Evolutionary conservation across 177 flowering plant genomes (phyloP).

Genomic region (Viscum album): DNA sequence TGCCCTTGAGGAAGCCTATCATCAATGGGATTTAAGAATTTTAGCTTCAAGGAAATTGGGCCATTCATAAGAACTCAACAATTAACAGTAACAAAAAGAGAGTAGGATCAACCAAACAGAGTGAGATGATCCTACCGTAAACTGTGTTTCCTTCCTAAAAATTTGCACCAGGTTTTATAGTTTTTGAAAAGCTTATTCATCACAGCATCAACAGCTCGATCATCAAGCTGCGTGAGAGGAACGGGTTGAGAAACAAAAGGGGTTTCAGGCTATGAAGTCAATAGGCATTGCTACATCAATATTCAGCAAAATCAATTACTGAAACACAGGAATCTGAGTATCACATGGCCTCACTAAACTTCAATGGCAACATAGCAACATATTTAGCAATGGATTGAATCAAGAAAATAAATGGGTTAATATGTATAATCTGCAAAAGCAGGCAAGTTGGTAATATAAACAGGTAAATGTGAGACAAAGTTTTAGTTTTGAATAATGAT

Average conservation of each 20-base stretch:
- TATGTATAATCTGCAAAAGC: too few relatives aligned
- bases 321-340: background rate
- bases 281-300: background rate
- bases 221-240: conserved; percentile 65
- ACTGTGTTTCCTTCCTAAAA: conserved; percentile 86
- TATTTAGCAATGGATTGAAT: too few relatives aligned
- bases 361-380: too few relatives aligned
- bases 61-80: conserved; percentile 1
- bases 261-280: background rate
- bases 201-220: conserved; percentile 79
- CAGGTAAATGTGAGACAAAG: background rate
- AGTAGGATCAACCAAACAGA: background rate
- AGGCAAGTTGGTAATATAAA: background rate
- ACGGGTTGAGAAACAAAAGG: conserved; percentile 3
- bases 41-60: background rate
- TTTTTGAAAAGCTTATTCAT: conserved; percentile 85
- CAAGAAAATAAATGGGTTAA: too few relatives aligned
- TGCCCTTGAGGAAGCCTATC: conserved; percentile 76
- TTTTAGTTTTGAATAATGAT: background rate
- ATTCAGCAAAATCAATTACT: background rate
- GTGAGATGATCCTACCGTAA: conserved; percentile 41
- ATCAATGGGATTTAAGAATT: conserved; percentile 2
- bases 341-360: too few relatives aligned
- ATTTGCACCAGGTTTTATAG: conserved; percentile 97
- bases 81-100: background rate